These are phyloP conservation scores for Solanum hybrid DNA, from an alignment of 305 asterid genomes.

Conservation along the genomic window DNA sequence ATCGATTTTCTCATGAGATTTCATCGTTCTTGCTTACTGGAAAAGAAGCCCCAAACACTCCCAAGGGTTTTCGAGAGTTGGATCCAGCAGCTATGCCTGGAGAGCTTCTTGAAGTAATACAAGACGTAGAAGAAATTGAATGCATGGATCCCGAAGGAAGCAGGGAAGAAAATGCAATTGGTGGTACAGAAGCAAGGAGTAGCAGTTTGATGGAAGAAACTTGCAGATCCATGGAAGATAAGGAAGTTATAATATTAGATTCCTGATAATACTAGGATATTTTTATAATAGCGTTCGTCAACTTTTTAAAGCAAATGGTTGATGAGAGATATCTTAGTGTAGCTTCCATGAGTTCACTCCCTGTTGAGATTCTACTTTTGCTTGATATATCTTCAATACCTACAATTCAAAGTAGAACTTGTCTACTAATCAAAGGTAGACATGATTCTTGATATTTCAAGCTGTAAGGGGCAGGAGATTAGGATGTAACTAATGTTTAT, in stretches of 20 bases:
- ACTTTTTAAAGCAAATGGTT: not conserved
- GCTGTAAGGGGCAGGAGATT: not conserved
- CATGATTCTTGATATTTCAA: conserved; percentile 2
- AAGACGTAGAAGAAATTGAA: conserved; percentile 3
- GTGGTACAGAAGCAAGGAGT: not conserved
- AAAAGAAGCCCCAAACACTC: conserved; percentile 9
- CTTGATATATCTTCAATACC: not conserved
- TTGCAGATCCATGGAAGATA: not conserved
- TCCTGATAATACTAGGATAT: not conserved
- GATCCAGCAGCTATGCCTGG: conserved; percentile 16
- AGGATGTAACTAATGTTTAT: not conserved
- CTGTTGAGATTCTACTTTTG: not conserved
- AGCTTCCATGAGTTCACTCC: not conserved
- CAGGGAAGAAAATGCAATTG: conserved; percentile 1
- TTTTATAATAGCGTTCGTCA: not conserved
- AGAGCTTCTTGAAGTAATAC: conserved; percentile 10
- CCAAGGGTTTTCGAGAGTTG: conserved; percentile 17
- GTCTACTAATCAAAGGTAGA: not conserved
- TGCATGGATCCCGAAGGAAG: not conserved
- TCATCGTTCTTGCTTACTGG: conserved; percentile 11
- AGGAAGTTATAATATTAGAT: conserved; percentile 1
- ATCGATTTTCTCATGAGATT: conserved; percentile 12
- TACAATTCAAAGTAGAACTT: not conserved
- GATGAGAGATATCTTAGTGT: not conserved
- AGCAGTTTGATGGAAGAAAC: not conserved